Evolutionary conservation across 2,329 filamentous ascomycete species (phyloP), one percentile per base, ranked within the genome.

Genomic region (Pyrenophora teres): DNA sequence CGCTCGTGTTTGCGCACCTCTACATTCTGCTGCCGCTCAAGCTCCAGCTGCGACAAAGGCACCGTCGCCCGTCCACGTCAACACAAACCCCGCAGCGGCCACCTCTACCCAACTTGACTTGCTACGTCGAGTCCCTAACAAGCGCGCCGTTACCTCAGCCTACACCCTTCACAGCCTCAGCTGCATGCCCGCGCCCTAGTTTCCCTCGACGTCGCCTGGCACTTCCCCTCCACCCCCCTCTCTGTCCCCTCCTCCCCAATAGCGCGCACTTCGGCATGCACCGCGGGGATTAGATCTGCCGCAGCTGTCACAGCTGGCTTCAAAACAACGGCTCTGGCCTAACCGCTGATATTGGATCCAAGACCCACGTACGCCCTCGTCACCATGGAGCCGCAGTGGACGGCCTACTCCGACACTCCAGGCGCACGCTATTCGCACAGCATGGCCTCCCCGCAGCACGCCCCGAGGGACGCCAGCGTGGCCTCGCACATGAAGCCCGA

Each of bases 381-480:
- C 50, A 52, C 56, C 56, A 73, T 73, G 70, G 70, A 74, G 54
- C 70, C 71, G 59, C 71, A 73, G 69, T 75, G 71, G 72, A 60
- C 68, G 46, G 60, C 68, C 51, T 72, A 73, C 56, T 63, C 65
- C 50, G 71, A 75, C 46, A 62, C 63, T 47, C 62, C 70, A 50
- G 60, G 57, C 40, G 54, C 64, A 57, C 71, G 72, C 56, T 75
- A 74, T 64, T 65, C 71, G 45, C 69, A 73, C 54, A 66, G 48
- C 56, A 70, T 71, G 64, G 54, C 67, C 19, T 63, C 70, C 39
- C 69, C 71, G 53, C 67, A 71, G 52, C 70, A 71, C 38, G 43
- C 62, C 37, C 63, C 65, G 51, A 51, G 70, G 41, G 69, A 73
- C 57, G 60, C 67, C 48, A 64, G 56, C 57, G 52, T 65, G 51